Percentiles rank a stretch among this genome's conserved stretches.
phyloP scores from a whole-genome alignment of 176 grass and related monocot species.

The Phyllostachys edulis region DNA sequence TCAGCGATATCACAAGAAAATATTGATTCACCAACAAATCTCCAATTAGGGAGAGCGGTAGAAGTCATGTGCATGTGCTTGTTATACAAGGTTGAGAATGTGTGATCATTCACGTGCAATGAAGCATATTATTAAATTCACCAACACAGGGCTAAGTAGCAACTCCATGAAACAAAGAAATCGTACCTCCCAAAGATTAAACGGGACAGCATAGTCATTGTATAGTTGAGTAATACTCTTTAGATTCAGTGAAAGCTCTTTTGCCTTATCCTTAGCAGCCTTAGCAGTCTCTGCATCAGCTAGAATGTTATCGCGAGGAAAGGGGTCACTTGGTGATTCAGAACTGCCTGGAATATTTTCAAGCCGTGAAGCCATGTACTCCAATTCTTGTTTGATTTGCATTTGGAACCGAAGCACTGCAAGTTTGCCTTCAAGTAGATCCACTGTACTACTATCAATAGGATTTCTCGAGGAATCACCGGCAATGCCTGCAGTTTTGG shows the following conservation, averaged over 20 bases:
- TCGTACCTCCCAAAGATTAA: conserved; percentile 90
- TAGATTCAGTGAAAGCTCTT: conserved; percentile 74
- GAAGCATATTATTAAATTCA: neutral
- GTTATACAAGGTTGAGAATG: neutral
- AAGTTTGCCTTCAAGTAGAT: conserved; percentile 97
- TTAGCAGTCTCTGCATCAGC: conserved; percentile 47
- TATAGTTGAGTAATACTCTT: conserved; percentile 98
- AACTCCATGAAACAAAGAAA: conserved; percentile 36
- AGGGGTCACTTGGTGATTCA: conserved; percentile 52
- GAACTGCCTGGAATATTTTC: conserved; percentile 42
- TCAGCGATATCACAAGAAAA: neutral
- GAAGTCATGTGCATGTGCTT: neutral
- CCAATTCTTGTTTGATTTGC: conserved; percentile 82
- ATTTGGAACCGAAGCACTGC: conserved; percentile 91
- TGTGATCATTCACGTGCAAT: neutral
- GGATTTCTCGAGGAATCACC: conserved; percentile 58
- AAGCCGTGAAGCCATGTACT: conserved; percentile 50
- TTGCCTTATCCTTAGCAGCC: conserved; percentile 73
- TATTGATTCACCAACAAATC: neutral
- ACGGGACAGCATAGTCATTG: conserved; percentile 88
- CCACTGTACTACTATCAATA: conserved; percentile 73
- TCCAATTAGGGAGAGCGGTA: neutral
- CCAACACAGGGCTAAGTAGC: conserved; percentile 7
- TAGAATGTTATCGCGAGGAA: conserved; percentile 46
- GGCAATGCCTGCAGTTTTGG: conserved; percentile 65